Evolutionary conservation across 108 stramenopile species (phyloP), one percentile per base, ranked within the genome.

Genomic region (Nitzschia sp.): DNA sequence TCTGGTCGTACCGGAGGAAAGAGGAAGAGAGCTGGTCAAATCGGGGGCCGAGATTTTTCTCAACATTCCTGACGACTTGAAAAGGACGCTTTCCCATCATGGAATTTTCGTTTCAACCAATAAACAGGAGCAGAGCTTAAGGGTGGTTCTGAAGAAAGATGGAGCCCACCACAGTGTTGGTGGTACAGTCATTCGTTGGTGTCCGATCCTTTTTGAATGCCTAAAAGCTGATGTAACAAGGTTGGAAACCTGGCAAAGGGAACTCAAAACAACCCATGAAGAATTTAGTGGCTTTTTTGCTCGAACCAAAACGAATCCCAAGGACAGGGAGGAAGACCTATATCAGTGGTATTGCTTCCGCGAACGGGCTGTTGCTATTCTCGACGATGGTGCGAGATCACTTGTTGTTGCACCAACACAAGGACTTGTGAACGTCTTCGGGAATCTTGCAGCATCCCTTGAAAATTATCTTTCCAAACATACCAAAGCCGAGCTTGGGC

Each of bases 121-220:
- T 54, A 78, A 77, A 28, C 67, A 68, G 35, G 69, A 61, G 28
- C 67, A 80, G 26, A 78, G 58, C 19, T 34, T 85, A n/a, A 75
- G 71, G 5, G 84, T 91, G 11, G 53, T 53, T 5, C 32, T 85
- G 23, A 76, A 82, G 66, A 88, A 87, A 48, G 76, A 76, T 34
- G 85, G 85, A 9, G 84, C 82, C 0, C 75, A 80, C 47, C 83
- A 81, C 55, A 77, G 81, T 60, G 54, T 82, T 6, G 90, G 90
- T 50, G 76, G 76, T 19, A 78, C 74, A 26, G 73, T 82, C 13
- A 63, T 91, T 27, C 72, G 85, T 28, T 91, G 90, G 90, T 85
- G 76, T 52, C 78, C 85, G 21, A 63, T 91, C 21, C 64, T 91
- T 2, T 89, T 85, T 58, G 84, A 91, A 35, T 63, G 77, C 13